Base-by-base conservation (phyloP, 148 eudicot species). In the Linanthus parryae region DNA sequence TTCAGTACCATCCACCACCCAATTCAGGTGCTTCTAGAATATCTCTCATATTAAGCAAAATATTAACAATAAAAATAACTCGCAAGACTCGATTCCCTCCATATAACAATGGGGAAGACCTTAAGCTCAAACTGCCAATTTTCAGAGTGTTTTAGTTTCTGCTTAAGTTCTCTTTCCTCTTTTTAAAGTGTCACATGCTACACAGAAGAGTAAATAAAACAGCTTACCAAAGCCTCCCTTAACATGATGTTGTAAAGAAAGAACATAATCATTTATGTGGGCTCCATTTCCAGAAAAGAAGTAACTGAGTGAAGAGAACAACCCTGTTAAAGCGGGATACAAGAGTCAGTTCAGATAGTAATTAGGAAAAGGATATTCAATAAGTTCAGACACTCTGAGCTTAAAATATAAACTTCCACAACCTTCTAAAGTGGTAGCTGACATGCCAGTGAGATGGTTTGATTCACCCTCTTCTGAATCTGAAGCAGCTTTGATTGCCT, bases 401-500 rank as follows among this genome's bases (percentile, higher is more conserved):
- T 48, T 29, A 18, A 37, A 59, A 18, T 7, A 21, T 20, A 21
- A 47, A 66, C 48, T 31, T 30, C 33, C 66, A 23, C 15, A 63
- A 82, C 99, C 99, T 84, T 87, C 99, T 58, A 92, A 60, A 25
- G 66, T 50, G 20, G 60, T 53, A 36, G 83, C 77, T 50, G 91
- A 72, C 70, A 75, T 67, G 65, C 90, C 91, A 76, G 76, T 81
- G 66, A 92, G 68, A 72, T 79, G 83, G 63, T n/a, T n/a, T n/a
- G 80, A 67, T 59, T 53, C 44, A 54, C 57, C 88, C 35, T 66
- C 78, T 55, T 79, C 99, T 14, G 74, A 46, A 40, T 92, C 96
- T 65, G 94, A 77, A 63, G 95, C 81, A 66, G 74, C 83, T 80
- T 69, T 73, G 53, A 84, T 75, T 41, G 94, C 99, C 99, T 92